Base-by-base conservation (phyloP, 495 filamentous ascomycete species). In the Penicillium parvum region DNA sequence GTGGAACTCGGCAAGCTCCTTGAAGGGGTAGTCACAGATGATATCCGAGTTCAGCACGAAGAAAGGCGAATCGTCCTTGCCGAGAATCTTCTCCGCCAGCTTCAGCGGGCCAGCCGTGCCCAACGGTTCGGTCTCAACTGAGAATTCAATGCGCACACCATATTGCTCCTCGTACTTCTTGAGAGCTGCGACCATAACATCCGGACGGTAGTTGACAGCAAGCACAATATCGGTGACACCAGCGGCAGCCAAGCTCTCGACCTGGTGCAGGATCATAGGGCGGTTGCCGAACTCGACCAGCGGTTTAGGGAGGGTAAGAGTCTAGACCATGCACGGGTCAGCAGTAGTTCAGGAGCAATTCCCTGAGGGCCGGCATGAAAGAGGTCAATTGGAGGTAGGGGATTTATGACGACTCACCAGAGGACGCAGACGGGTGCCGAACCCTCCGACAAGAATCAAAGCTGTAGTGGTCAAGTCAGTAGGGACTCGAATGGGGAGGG, bases 21-120 rank as follows among this genome's bases (percentile, higher is more conserved):
- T 74, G 75, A 97, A 96, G 27, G 92, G 92, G 68, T 90, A 99
- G 40, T 99, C 91, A 79, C 94, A 97, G 65, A 94, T 97, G 55
- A 99, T 79, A 62, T 97, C 92, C 22, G 90, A 95, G 75, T 97
- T 97, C 45, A 99, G 79, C n/a, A 99, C 92, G 68, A 99, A 97
- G 75, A 97, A 97, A 30, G 92, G 92, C 9, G 80, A 69, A 63
- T 96, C 83, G 59, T 96, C 90, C 66, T 97, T 97, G 46, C 78
- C 87, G 37, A 98, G 79, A 53, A 90, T 90, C 58, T 87, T 80
- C 73, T 97, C 92, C 37, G 92, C 92, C 35, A 98, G 81, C 74
- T 97, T 98, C 45, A 98, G 76, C 20, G 92, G 92, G 43, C 92
- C 92, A 48, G 92, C 92, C 32, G 92, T 98, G 56, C 94, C 92